Evolutionary conservation across 345 rosid species (phyloP).

Genomic region (Trapa incisa): DNA sequence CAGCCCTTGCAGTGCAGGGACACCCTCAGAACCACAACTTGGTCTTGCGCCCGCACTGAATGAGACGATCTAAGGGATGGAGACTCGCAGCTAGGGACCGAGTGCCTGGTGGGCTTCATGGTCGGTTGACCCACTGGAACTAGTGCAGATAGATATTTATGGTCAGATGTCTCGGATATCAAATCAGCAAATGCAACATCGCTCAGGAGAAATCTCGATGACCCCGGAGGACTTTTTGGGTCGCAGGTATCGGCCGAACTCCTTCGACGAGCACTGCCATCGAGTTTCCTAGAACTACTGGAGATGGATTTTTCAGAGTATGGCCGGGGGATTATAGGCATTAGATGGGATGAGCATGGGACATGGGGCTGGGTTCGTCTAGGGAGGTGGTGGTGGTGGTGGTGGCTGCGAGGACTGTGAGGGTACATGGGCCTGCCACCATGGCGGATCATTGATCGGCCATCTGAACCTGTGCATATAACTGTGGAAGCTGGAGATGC

Average conservation of each 20-base stretch:
- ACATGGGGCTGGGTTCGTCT: slow-evolving; percentile 18
- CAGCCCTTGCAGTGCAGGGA: slow-evolving; percentile 95
- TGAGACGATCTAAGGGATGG: slow-evolving; percentile 28
- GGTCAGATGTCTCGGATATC: slow-evolving; percentile 29
- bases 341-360: slow-evolving; percentile 32
- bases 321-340: slow-evolving; percentile 31
- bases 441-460: slow-evolving; percentile 32
- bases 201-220: slow-evolving; percentile 57
- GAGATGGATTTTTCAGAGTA: slow-evolving; percentile 18
- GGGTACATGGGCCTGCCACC: slow-evolving; percentile 22
- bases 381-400: slow-evolving; percentile 1
- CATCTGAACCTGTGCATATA: slow-evolving; percentile 40
- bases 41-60: slow-evolving; percentile 35
- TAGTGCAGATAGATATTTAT: slow-evolving; percentile 17
- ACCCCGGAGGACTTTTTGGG: slow-evolving; percentile 20
- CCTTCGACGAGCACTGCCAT: slow-evolving; percentile 28
- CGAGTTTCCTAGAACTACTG: slow-evolving; percentile 9
- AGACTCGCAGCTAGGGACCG: slow-evolving; percentile 6
- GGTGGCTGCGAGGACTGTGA: neutral
- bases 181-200: slow-evolving; percentile 33
- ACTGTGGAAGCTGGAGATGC: slow-evolving; percentile 81
- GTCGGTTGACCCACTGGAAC: slow-evolving; percentile 13
- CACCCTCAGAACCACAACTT: slow-evolving; percentile 77
- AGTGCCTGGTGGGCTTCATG: slow-evolving; percentile 13
- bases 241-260: slow-evolving; percentile 51